A percentile compares a stretch with the other conserved stretches of the same genome.
These are phyloP conservation scores for Candida nitratophila DNA, from an alignment of 805 yeast species.

Conservation along the genomic window DNA sequence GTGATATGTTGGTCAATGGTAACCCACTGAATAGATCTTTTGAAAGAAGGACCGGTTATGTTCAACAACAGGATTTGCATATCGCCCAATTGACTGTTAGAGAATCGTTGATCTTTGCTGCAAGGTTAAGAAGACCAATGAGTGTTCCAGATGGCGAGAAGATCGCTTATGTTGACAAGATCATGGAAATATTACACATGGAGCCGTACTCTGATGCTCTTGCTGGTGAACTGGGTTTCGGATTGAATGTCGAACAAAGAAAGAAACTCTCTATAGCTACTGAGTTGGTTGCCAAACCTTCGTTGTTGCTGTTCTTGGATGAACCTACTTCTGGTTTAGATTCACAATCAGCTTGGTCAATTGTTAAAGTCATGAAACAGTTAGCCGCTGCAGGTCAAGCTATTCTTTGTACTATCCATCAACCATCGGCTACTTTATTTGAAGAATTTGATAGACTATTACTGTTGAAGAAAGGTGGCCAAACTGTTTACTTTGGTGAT, in stretches of 20 bases:
- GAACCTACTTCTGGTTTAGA: conserved; percentile 59
- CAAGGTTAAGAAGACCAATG: conserved; percentile 38
- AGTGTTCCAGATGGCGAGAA: conserved; percentile 34
- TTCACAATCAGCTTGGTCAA: conserved; percentile 54
- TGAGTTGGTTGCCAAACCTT: conserved; percentile 49
- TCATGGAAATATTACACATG: conserved; percentile 34
- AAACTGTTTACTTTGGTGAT: conserved; percentile 48
- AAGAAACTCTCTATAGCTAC: conserved; percentile 49
- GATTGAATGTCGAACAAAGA: conserved; percentile 48
- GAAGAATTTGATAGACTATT: conserved; percentile 35
- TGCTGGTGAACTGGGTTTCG: conserved; percentile 38
- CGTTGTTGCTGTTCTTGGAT: conserved; percentile 45
- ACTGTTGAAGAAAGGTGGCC: conserved; percentile 43
- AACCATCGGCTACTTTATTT: conserved; percentile 41
- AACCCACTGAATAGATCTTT: conserved; percentile 39
- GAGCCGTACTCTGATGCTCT: conserved; percentile 43
- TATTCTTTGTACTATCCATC: conserved; percentile 50
- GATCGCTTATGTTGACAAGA: conserved; percentile 34
- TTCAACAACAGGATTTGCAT: conserved; percentile 50
- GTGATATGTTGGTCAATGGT: conserved; percentile 51
- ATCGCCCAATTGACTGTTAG: conserved; percentile 43
- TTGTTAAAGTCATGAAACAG: conserved; percentile 41
- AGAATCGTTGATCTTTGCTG: conserved; percentile 42
- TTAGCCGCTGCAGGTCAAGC: conserved; percentile 49
- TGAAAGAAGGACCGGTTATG: conserved; percentile 48